phyloP scores from a whole-genome alignment of 2,329 filamentous ascomycete species.

The Paecilomyces dactylethromorphus region DNA sequence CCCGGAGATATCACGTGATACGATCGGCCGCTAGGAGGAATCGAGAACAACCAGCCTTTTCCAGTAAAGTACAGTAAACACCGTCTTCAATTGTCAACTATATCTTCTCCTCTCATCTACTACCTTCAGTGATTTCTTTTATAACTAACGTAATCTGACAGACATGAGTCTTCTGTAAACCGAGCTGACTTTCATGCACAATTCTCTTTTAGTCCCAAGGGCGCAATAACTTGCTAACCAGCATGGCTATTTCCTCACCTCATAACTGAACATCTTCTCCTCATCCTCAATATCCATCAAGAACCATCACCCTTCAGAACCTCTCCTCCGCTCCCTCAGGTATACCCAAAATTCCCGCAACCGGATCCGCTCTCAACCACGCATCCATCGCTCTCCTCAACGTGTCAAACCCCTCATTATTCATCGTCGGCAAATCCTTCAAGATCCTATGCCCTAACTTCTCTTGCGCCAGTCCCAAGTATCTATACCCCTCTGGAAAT shows the following conservation, averaged over 20 bases:
- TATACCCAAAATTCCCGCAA: slow-evolving; percentile 1
- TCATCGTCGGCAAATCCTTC: slow-evolving; percentile 24
- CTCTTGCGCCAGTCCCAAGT: slow-evolving; percentile 42
- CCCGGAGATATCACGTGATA: neutral
- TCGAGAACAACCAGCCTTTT: too few species aligned
- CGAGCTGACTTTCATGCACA: too few species aligned
- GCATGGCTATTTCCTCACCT: neutral
- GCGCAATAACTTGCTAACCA: too few species aligned
- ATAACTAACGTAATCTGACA: too few species aligned
- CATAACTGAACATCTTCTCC: neutral
- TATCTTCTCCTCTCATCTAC: neutral
- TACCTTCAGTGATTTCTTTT: neutral
- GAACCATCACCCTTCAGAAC: neutral
- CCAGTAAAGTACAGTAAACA: neutral
- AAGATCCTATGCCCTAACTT: slow-evolving; percentile 42
- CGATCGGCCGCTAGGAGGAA: neutral
- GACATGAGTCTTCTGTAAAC: too few species aligned
- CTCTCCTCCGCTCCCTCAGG: neutral
- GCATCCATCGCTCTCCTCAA: slow-evolving; percentile 41
- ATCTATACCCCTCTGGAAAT: slow-evolving; percentile 42
- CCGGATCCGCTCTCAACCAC: slow-evolving; percentile 30
- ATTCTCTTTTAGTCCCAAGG: too few species aligned
- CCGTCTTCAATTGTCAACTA: neutral
- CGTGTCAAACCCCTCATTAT: slow-evolving; percentile 27
- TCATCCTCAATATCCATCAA: neutral